Conservation (phyloP, 2,329 filamentous ascomycete species). For the Scedosporium boydii region DNA sequence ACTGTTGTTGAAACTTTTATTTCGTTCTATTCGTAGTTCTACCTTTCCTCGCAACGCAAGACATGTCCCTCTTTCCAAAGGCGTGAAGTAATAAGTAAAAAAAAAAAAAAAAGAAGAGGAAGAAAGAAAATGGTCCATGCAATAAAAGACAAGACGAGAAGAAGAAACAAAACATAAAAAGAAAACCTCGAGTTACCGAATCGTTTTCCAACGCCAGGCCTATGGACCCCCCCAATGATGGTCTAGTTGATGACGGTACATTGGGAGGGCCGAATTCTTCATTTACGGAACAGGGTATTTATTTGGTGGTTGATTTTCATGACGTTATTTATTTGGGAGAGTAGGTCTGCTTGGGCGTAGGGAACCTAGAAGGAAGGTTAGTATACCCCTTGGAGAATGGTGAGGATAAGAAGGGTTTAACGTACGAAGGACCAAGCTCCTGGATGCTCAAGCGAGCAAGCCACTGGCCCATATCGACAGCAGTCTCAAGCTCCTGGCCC, state of each 20-base stretch:
- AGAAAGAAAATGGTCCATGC: slow-evolving; percentile 34
- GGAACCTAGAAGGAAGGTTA: slow-evolving; percentile 45
- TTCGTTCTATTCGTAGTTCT: slow-evolving; percentile 1
- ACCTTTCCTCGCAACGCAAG: slow-evolving; percentile 9
- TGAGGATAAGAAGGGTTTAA: slow-evolving; percentile 19
- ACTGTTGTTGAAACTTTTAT: slow-evolving; percentile 1
- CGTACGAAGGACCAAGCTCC: slow-evolving; percentile 92
- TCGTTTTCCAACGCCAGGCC: slow-evolving; percentile 16
- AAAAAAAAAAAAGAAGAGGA: neutral
- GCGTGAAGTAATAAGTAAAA: slow-evolving; percentile 5
- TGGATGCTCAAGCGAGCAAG: slow-evolving; percentile 87
- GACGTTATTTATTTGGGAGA: slow-evolving; percentile 22
- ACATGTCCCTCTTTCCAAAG: no score
- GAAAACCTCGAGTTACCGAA: slow-evolving; percentile 10
- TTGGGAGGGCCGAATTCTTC: neutral
- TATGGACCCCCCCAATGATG: slow-evolving; percentile 18
- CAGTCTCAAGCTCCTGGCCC: slow-evolving; percentile 68
- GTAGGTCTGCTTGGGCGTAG: slow-evolving; percentile 74
- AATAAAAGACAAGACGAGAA: neutral
- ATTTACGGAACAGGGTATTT: neutral
- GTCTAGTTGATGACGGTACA: slow-evolving; percentile 1
- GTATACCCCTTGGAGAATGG: no score
- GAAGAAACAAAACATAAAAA: neutral
- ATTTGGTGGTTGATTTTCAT: neutral
- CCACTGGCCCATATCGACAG: slow-evolving; percentile 93